A percentile compares a stretch with the other conserved stretches of the same genome.
Evolutionary conservation across 352 stramenopile genomes (phyloP).

Genomic region (Phytophthora tubulina): DNA sequence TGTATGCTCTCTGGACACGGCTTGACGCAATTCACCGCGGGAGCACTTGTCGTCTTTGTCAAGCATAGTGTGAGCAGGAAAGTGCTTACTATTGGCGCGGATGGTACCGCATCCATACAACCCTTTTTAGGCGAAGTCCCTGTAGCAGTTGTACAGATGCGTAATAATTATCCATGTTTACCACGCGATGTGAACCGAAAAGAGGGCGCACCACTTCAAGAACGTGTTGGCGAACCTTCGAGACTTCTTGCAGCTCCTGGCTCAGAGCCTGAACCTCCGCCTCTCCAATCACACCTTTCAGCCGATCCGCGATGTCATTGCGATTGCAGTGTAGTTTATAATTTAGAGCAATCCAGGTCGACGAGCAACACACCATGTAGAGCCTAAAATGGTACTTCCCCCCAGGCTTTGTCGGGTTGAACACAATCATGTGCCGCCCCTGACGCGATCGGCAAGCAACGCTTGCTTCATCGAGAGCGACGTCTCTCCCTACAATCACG

Average conservation of each 20-base stretch:
- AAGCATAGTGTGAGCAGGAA: neutral
- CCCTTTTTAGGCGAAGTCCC: neutral
- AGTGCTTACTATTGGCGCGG: neutral
- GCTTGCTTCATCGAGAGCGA: neutral
- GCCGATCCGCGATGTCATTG: neutral
- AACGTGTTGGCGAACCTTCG: neutral
- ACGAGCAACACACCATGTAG: slow-evolving; percentile 8
- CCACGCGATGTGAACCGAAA: neutral
- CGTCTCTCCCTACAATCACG: neutral
- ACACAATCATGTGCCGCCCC: slow-evolving; percentile 6
- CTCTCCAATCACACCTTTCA: neutral
- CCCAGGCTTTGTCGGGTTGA: neutral
- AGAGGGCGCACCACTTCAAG: neutral
- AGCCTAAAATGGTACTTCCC: slow-evolving; percentile 11
- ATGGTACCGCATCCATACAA: neutral
- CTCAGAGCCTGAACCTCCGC: neutral
- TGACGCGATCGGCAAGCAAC: slow-evolving; percentile 4
- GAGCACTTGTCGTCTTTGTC: neutral
- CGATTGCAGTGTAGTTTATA: slow-evolving; percentile 1
- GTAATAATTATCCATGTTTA: neutral
- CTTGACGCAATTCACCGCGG: neutral
- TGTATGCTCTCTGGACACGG: neutral
- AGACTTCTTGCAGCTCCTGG: neutral
- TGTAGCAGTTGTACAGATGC: neutral
- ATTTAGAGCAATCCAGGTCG: slow-evolving; percentile 4